These are phyloP conservation scores for Clonostachys byssicola DNA, from an alignment of 2,329 filamentous ascomycete genomes.

Conservation along the genomic window DNA sequence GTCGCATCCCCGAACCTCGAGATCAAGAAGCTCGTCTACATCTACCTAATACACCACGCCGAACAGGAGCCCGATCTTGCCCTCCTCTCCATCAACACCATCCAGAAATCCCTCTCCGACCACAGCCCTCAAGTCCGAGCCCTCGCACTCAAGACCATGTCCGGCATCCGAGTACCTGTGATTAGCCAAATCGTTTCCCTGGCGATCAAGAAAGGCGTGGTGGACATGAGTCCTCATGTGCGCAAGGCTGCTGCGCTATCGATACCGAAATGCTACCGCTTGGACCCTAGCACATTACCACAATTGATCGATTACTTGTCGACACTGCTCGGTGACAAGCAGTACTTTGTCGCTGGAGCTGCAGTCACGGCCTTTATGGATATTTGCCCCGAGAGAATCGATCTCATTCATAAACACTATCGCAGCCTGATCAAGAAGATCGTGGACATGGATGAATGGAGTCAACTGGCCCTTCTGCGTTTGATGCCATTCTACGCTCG, in stretches of 20 bases:
- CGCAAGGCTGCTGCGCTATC: slow-evolving; percentile 89
- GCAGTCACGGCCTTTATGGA: slow-evolving; percentile 87
- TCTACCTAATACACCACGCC: slow-evolving; percentile 94
- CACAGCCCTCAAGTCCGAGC: slow-evolving; percentile 85
- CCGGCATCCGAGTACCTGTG: slow-evolving; percentile 91
- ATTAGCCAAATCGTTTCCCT: slow-evolving; percentile 97
- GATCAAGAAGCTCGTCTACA: slow-evolving; percentile 97
- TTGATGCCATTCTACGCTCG: slow-evolving; percentile 83
- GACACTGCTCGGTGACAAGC: slow-evolving; percentile 78
- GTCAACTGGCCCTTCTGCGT: slow-evolving; percentile 77
- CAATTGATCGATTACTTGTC: slow-evolving; percentile 80
- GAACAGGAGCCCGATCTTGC: slow-evolving; percentile 95
- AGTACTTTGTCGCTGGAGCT: slow-evolving; percentile 94
- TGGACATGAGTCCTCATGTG: slow-evolving; percentile 92
- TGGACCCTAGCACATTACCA: slow-evolving; percentile 82
- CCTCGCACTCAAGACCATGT: slow-evolving; percentile 94
- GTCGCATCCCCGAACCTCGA: slow-evolving; percentile 90
- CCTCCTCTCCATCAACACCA: slow-evolving; percentile 95
- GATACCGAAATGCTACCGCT: slow-evolving; percentile 90
- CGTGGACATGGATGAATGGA: slow-evolving; percentile 99
- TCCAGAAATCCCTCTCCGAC: slow-evolving; percentile 95
- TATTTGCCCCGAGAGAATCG: slow-evolving; percentile 80
- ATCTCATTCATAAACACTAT: slow-evolving; percentile 90
- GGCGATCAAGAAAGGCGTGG: slow-evolving; percentile 89
- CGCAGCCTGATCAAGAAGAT: slow-evolving; percentile 80